Evolutionary conservation across 2,329 filamentous ascomycete genomes (phyloP).

Genomic region (Hymenoscyphus scutula): DNA sequence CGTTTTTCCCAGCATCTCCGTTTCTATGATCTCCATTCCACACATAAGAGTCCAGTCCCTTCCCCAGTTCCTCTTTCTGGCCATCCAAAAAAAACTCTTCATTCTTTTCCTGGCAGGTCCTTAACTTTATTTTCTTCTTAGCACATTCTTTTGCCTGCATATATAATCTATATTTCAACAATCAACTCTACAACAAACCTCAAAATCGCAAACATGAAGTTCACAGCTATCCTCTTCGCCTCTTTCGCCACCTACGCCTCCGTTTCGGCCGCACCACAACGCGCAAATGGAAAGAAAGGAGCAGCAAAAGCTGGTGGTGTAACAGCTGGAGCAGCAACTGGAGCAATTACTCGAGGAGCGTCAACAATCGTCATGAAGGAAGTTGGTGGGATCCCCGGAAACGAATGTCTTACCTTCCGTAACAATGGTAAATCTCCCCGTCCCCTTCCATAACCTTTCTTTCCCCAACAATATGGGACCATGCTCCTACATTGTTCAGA

Average conservation of each 20-base stretch:
- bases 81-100: not conserved
- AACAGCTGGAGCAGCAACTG: conserved; percentile 4
- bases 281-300: not conserved
- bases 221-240: conserved; percentile 4
- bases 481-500: too few species aligned
- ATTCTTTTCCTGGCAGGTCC: conserved; percentile 8
- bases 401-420: conserved; percentile 40
- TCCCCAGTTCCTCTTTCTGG: not conserved
- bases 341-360: conserved; percentile 14
- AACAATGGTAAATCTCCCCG: conserved; percentile 38
- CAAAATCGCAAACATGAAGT: conserved; percentile 6
- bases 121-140: not conserved
- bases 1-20: not conserved
- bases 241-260: not conserved
- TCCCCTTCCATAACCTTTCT: not conserved
- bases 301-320: not conserved
- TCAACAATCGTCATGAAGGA: conserved; percentile 41
- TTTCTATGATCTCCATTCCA: not conserved
- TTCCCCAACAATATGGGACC: not conserved
- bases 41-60: not conserved
- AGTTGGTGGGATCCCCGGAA: conserved; percentile 37
- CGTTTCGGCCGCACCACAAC: conserved; percentile 2
- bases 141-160: not conserved
- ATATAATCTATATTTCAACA: not conserved
- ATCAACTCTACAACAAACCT: not conserved